Evolutionary conservation across 768 basidiomycete species (phyloP), one percentile per base, ranked within the genome.

Genomic region (Clavulina sp.): DNA sequence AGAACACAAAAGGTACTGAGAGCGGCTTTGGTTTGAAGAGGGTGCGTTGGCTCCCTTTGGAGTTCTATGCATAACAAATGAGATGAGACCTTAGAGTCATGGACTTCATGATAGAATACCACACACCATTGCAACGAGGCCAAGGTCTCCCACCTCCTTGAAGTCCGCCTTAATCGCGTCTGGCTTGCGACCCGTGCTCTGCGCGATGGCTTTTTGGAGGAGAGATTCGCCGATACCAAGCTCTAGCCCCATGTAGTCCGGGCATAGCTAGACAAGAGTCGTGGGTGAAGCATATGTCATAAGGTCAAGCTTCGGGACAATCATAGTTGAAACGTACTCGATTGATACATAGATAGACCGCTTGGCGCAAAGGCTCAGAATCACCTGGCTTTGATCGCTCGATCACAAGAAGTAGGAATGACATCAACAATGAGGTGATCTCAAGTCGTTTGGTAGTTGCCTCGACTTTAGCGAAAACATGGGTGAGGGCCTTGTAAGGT

Each of bases 261-360:
- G 92, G 58, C 88, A 81, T 52, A 97, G 64, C 92, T 96, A 62
- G 4, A 13, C 29, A 32, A 36, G 2, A 44, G 38, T 19, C 13
- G 7, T 44, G n/a, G 44, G 5, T 30, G 28, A 5, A n/a, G 43
- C 18, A 32, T 7, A 51, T 41, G 47, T 21, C 55, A 48, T 9
- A 29, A 52, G 9, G 48, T 16, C 23, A 48, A 50, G 29, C 44
- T 49, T 29, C 44, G 47, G 18, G 9, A 28, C 3, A 6, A 4
- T 21, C 34, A 47, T 33, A 23, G 21, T n/a, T 16, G 13, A 6
- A 13, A 65, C 78, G 50, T 62, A 96, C 91, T 54, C 91, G 72
- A 62, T 99, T 99, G 62, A 97, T 96, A 62, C 95, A 97, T 1
- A 99, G 73, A 61, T 99, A 99, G 2, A 99, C 82, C 1, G 80